These are phyloP conservation scores for Colletotrichum sublineola DNA, from an alignment of 2,329 filamentous ascomycete species.

Conservation along the genomic window DNA sequence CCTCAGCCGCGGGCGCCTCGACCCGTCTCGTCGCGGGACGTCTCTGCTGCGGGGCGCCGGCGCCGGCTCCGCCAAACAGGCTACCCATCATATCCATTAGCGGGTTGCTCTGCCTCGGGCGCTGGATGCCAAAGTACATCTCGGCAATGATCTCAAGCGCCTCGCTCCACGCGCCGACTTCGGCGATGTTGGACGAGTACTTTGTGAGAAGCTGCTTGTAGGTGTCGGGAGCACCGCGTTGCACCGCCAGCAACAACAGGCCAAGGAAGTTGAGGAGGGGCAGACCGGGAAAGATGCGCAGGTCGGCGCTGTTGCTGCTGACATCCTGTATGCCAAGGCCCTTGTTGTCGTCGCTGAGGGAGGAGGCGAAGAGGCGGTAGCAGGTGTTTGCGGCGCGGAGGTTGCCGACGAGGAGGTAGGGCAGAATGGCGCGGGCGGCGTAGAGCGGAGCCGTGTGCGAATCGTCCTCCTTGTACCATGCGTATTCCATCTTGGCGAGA, in stretches of 20 bases:
- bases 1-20: constrained; percentile 68
- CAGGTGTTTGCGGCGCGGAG: constrained; percentile 88
- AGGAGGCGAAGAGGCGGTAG: constrained; percentile 72
- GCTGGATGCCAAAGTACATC: constrained; percentile 95
- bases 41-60: constrained; percentile 56
- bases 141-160: constrained; percentile 89
- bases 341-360: constrained; percentile 57
- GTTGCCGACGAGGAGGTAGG: constrained; percentile 92
- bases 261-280: constrained; percentile 97
- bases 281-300: constrained; percentile 87
- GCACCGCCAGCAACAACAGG: constrained; percentile 84
- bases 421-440: constrained; percentile 86
- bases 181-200: constrained; percentile 83
- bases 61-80: constrained; percentile 83
- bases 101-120: constrained; percentile 90
- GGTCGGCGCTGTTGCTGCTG: constrained; percentile 78
- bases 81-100: constrained; percentile 98
- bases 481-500: constrained; percentile 87
- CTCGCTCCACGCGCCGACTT: constrained; percentile 83
- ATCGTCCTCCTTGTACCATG: constrained; percentile 92
- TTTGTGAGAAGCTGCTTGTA: constrained; percentile 87
- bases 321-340: constrained; percentile 84
- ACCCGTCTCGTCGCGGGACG: constrained; percentile 60
- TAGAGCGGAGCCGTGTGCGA: constrained; percentile 90
- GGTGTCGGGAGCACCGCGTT: constrained; percentile 81